phyloP scores from a whole-genome alignment of 108 stramenopile species.

The Epithemia pelagica region DNA sequence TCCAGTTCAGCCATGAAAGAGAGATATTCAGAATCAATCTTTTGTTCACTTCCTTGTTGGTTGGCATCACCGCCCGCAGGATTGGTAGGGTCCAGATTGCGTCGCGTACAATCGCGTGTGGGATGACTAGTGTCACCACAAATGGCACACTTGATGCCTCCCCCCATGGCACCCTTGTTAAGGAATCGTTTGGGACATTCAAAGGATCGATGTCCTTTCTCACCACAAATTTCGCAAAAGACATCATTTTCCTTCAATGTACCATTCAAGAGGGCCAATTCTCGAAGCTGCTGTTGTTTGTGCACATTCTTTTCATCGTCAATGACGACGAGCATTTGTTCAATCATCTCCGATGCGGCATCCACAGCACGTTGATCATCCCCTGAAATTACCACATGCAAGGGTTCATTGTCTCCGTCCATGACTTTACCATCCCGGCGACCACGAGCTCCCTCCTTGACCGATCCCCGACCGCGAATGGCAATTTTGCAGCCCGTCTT shows the following conservation, averaged over 20 bases:
- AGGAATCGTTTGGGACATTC: conserved; percentile 89
- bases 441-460: conserved; percentile 94
- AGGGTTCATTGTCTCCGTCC: conserved; percentile 90
- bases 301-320: conserved; percentile 98
- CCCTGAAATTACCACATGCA: conserved; percentile 94
- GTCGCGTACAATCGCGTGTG: conserved; percentile 93
- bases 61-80: conserved; percentile 4
- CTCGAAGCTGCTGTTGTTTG: conserved; percentile 93
- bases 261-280: conserved; percentile 97
- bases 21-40: conserved; percentile 88
- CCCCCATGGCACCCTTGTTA: conserved; percentile 17
- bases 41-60: conserved; percentile 39
- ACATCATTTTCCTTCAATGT: conserved; percentile 93
- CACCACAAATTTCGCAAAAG: conserved; percentile 94
- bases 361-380: conserved; percentile 85
- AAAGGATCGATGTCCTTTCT: conserved; percentile 95
- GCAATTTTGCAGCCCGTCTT: conserved; percentile 97
- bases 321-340: conserved; percentile 88
- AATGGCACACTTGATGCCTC: conserved; percentile 87
- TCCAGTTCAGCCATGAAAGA: conserved; percentile 98
- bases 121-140: conserved; percentile 98
- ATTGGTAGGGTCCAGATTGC: conserved; percentile 23
- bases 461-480: conserved; percentile 93
- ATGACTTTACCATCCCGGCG: conserved; percentile 68
- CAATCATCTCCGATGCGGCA: conserved; percentile 86